Base-by-base conservation (phyloP, 345 rosid genomes). In the Sapria himalayana region DNA sequence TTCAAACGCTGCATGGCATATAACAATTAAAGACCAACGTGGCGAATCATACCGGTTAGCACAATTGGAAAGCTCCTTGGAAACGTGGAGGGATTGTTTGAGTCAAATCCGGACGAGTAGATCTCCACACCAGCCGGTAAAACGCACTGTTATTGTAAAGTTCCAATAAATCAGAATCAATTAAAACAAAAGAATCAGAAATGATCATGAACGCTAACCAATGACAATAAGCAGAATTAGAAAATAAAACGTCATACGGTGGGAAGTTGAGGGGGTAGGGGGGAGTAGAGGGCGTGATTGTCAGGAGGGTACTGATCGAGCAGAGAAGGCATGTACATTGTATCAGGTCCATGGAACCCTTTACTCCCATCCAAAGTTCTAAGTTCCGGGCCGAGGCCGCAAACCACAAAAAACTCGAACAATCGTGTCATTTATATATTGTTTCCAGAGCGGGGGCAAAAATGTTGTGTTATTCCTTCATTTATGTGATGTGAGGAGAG, bases 51-150 rank as follows among this genome's bases (percentile, higher is more conserved):
- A 91, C 99, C 99, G 1, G 99, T 91, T 45, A 91, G 63, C 34
- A 91, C 99, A 25, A 91, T 84, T 13, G 96, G 99, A 62, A 82
- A 91, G 64, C 85, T 84, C 52, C 92, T 65, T 0, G 93, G 99
- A 54, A 61, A 64, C 23, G 78, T 67, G 9, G 63, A 62, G 46
- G 81, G 52, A 47, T 77, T 72, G 37, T 41, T 61, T n/a, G 70
- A 46, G 60, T 67, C 76, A 37, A 65, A 75, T 3, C 99, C 99
- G 20, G 93, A 67, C 10, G 78, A 33, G 50, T 64, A 69, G 31
- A 84, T 56, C 67, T 51, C 70, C 37, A 84, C 89, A 1, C 99
- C 99, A 45, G 93, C 99, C 6, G 95, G 99, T 43, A 84, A 67
- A 23, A 84, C 93, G 52, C 95, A 84, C 94, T 89, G 74, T 39